Conservation (phyloP, 2,329 filamentous ascomycete species). For the Helminthosporium solani region DNA sequence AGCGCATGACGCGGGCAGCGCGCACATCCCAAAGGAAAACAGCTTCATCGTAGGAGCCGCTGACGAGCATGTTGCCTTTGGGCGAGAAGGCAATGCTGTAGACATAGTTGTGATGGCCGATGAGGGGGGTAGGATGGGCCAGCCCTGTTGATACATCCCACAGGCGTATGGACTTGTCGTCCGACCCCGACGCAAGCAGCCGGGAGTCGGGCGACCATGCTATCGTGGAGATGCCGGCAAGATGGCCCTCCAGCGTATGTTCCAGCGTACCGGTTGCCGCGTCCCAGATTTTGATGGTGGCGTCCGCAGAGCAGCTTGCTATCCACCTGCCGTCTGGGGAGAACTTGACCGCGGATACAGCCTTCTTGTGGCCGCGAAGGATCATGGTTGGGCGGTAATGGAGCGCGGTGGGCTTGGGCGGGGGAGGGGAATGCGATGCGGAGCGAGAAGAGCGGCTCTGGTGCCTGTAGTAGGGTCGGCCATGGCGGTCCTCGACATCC, state of each 20-base stretch:
- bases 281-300: conserved; percentile 89
- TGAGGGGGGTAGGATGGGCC: conserved; percentile 61
- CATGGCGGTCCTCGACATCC: conserved; percentile 30
- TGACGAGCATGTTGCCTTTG: conserved; percentile 95
- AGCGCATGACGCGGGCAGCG: conserved; percentile 82
- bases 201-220: conserved; percentile 92
- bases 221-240: conserved; percentile 87
- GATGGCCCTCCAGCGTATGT: conserved; percentile 88
- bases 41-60: conserved; percentile 94
- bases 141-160: conserved; percentile 72
- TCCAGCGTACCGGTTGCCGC: conserved; percentile 73
- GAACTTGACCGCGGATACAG: conserved; percentile 83
- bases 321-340: conserved; percentile 89
- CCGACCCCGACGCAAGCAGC: conserved; percentile 84
- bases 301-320: conserved; percentile 83
- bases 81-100: conserved; percentile 95
- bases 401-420: conserved; percentile 57
- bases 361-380: conserved; percentile 73
- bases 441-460: conserved; percentile 20
- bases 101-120: conserved; percentile 94
- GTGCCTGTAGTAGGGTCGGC: conserved; percentile 27
- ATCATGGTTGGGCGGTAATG: conserved; percentile 70
- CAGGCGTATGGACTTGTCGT: conserved; percentile 92
- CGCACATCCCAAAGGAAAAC: conserved; percentile 97
- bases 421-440: conserved; percentile 38